A percentile compares a stretch with the other conserved stretches of the same genome.
Evolutionary conservation across 192 early-diverging fungal species (phyloP).

Genomic region (Linnemannia hyalina): DNA sequence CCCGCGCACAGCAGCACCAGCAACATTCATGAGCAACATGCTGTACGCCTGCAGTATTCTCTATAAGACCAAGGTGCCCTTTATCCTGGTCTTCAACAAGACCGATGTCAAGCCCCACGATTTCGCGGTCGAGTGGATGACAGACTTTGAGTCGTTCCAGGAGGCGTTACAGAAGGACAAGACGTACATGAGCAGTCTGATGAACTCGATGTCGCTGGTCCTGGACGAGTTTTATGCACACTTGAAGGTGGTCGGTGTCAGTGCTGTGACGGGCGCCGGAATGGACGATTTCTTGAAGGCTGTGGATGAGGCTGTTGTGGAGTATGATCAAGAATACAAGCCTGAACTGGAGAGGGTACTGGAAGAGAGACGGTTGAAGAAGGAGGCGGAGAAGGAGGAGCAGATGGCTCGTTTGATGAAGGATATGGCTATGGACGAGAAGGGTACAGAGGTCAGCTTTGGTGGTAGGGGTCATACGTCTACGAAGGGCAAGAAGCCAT

Average conservation of each 20-base stretch:
- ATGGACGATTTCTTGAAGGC: constrained; percentile 90
- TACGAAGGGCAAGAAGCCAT: constrained; percentile 8
- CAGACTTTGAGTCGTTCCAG: constrained; percentile 95
- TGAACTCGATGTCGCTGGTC: constrained; percentile 96
- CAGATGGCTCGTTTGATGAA: constrained; percentile 86
- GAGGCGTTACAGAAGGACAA: constrained; percentile 85
- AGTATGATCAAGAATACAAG: constrained; percentile 92
- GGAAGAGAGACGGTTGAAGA: constrained; percentile 67
- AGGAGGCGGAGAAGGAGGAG: constrained; percentile 76
- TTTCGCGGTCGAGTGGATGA: constrained; percentile 97
- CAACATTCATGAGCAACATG: constrained; percentile 99
- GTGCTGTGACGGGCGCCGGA: constrained; percentile 93
- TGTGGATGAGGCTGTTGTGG: constrained; percentile 82
- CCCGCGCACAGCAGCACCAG: constrained; percentile 89
- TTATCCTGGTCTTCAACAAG: constrained; percentile 97
- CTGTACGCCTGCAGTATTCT: constrained; percentile 97
- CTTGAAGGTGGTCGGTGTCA: constrained; percentile 87
- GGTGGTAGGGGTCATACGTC: constrained; percentile 16
- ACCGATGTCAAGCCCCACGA: constrained; percentile 91
- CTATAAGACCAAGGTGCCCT: constrained; percentile 97
- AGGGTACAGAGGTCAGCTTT: constrained; percentile 49
- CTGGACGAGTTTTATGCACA: constrained; percentile 97
- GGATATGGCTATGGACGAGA: constrained; percentile 85
- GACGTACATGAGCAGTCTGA: constrained; percentile 92
- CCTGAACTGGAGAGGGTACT: constrained; percentile 85